Base-by-base conservation (phyloP, 495 filamentous ascomycete species). In the Trichocladium uniseriatum region DNA sequence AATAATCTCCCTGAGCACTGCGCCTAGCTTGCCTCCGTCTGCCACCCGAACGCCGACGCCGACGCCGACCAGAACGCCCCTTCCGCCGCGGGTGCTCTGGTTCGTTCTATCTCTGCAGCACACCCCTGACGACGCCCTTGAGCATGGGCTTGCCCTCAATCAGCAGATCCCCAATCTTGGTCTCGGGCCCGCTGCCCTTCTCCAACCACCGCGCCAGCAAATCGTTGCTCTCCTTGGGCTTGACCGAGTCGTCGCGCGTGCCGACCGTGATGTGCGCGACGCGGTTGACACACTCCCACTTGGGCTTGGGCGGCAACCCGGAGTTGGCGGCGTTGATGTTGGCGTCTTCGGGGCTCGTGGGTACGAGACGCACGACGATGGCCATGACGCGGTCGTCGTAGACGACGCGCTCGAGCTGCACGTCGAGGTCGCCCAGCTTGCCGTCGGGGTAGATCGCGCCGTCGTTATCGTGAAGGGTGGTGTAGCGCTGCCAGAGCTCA, bases 191-290 rank as follows among this genome's bases (percentile, higher is more conserved):
- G 39, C 67, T 70, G 15, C 75, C 76, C 13, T 61, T 39, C 49
- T 75, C 62, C 34, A 77, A 52, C 89, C 88, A 96, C 37, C 73
- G 65, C 51, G 70, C 64, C 44, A 98, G 65, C 59, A 98, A 60
- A 50, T 87, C 82, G 57, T 97, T 97, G 57, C 89, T 90, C 71
- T 98, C 90, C 70, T 84, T 87, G 2, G 92, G 92, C 68, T 95
- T 95, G 53, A 98, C 79, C 6, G 69, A 57, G 46, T 71, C 67
- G 47, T 75, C 68, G 19, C 78, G 77, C 1, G 92, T 98, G 2
- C 92, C 92, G 15, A 96, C 74, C 2, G 92, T 97, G 40, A 97
- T 74, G 64, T 98, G 92, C 14, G 87, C 78, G n/a, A 91, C 73
- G 22, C 69, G 60, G 61, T 98, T 98, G 11, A 78, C 74, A 40